These are phyloP conservation scores for Truncatella angustata DNA, from an alignment of 2,329 filamentous ascomycete species.

Conservation along the genomic window DNA sequence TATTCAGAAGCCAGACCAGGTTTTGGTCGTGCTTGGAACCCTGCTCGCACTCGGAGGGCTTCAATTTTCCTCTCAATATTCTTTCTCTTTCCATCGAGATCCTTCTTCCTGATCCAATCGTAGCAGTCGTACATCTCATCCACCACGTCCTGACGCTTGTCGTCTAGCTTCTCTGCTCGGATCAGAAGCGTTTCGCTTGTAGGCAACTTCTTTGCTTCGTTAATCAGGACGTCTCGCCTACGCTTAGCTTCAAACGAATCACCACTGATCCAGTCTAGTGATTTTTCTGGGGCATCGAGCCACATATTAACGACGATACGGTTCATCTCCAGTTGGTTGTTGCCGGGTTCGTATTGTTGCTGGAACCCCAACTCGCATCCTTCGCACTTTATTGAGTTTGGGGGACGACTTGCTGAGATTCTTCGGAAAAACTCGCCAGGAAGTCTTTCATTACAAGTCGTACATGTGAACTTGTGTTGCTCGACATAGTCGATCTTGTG, in stretches of 20 bases:
- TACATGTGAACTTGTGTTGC: neutral
- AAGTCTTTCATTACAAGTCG: neutral
- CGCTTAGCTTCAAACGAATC: neutral
- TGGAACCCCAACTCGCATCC: neutral
- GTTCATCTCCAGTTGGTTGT: neutral
- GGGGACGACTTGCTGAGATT: neutral
- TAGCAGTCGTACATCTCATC: neutral
- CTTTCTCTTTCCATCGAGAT: neutral
- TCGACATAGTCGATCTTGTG: conserved; percentile 7
- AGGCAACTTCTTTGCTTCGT: neutral
- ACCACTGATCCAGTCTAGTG: neutral
- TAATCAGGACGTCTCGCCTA: neutral
- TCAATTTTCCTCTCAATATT: neutral
- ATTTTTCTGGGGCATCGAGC: neutral
- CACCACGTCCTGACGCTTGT: neutral
- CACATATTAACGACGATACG: neutral
- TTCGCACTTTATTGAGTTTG: neutral
- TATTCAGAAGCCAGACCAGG: neutral
- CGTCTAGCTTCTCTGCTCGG: neutral
- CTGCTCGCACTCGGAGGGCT: neutral
- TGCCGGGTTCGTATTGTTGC: neutral
- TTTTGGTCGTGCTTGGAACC: neutral
- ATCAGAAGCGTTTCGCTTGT: neutral
- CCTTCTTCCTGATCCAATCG: neutral
- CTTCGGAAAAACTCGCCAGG: neutral